Conservation (phyloP, 352 stramenopile species). For the Plasmopara halstedii region DNA sequence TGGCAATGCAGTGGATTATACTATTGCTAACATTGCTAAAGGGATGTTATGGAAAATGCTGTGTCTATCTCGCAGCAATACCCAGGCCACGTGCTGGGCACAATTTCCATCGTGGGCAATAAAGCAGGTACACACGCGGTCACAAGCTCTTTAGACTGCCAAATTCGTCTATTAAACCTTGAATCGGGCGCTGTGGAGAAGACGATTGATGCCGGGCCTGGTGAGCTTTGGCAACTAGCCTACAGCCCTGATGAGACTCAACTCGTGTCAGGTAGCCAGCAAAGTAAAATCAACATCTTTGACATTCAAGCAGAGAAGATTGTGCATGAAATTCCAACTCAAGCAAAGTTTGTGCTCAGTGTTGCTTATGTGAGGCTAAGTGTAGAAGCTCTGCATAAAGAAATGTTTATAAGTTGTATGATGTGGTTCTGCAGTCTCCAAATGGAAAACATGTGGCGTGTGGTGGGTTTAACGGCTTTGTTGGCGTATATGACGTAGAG, state of each 20-base stretch:
- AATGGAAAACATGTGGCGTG: slow-evolving; percentile 80
- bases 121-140: slow-evolving; percentile 67
- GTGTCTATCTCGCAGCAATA: slow-evolving; percentile 78
- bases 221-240: slow-evolving; percentile 84
- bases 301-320: slow-evolving; percentile 77
- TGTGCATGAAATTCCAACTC: slow-evolving; percentile 58
- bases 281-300: slow-evolving; percentile 85
- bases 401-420: background rate
- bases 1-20: background rate
- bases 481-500: slow-evolving; percentile 82
- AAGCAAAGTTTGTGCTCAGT: slow-evolving; percentile 72
- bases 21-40: slow-evolving; percentile 8
- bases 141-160: slow-evolving; percentile 78
- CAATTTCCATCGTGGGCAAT: slow-evolving; percentile 78
- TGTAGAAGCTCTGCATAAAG: background rate
- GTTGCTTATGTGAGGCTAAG: slow-evolving; percentile 53
- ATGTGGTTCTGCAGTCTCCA: slow-evolving; percentile 39
- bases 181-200: slow-evolving; percentile 63
- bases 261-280: slow-evolving; percentile 70
- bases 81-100: slow-evolving; percentile 77
- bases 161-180: slow-evolving; percentile 77
- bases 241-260: slow-evolving; percentile 81
- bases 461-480: slow-evolving; percentile 72
- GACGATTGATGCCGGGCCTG: slow-evolving; percentile 75
- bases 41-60: slow-evolving; percentile 58